A percentile compares a stretch with the other conserved stretches of the same genome.
phyloP scores from a whole-genome alignment of 1,284 basidiomycete species.

The Sanghuangporus sanghuang region DNA sequence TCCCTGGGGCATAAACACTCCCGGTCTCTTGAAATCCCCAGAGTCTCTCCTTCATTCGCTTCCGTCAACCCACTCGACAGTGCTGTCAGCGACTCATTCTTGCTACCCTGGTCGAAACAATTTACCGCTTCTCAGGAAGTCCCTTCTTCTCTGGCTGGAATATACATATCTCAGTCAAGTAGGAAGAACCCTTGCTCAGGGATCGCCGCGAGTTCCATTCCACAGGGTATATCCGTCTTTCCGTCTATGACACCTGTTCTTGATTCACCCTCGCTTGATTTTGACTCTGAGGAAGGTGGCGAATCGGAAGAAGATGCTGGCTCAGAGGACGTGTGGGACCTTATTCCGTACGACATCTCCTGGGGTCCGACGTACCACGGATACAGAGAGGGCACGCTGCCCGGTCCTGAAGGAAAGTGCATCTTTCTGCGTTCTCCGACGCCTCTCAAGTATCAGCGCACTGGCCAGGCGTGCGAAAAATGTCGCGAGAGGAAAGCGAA shows the following conservation, averaged over 20 bases:
- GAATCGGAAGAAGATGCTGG: constrained; percentile 19
- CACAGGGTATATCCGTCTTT: background rate
- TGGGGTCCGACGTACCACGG: constrained; percentile 36
- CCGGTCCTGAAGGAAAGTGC: constrained; percentile 36
- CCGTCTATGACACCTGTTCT: background rate
- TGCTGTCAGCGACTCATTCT: constrained; percentile 1
- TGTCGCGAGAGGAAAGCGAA: constrained; percentile 43
- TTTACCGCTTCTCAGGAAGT: background rate
- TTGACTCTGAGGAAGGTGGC: constrained; percentile 1
- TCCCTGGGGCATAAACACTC: background rate
- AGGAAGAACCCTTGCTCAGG: background rate
- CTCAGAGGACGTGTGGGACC: constrained; percentile 34
- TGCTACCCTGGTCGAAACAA: background rate
- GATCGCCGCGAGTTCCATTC: background rate
- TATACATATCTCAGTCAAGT: constrained; percentile 10
- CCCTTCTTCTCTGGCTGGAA: background rate
- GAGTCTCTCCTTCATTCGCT: no score
- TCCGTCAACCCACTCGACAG: background rate
- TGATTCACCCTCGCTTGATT: constrained; percentile 2
- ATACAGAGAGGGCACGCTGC: constrained; percentile 34
- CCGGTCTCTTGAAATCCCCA: constrained; percentile 2
- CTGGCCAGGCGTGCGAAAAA: constrained; percentile 38
- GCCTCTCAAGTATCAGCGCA: constrained; percentile 36
- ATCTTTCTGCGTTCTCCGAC: constrained; percentile 39
- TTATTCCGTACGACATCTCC: constrained; percentile 38